Conservation (phyloP, 192 early-diverging fungal species). For the Linnemannia schmuckeri region DNA sequence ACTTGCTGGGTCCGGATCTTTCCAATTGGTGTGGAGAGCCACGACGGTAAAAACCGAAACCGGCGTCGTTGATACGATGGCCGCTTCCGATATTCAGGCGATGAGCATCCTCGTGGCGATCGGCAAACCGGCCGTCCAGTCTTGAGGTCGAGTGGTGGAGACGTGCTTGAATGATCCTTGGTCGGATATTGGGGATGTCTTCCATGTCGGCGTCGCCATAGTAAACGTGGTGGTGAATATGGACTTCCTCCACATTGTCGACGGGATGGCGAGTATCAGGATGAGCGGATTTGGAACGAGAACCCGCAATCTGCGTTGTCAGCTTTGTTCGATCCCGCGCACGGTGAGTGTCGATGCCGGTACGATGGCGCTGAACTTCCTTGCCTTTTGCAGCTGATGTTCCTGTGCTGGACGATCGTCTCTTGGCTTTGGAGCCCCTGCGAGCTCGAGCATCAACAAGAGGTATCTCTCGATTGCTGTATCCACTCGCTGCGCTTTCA, state of each 20-base stretch:
- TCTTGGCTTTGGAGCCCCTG: not conserved
- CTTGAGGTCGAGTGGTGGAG: not conserved
- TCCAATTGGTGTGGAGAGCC: not conserved
- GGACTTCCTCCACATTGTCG: slow-evolving; percentile 43
- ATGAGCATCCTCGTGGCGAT: slow-evolving; percentile 3
- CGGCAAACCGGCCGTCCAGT: not conserved
- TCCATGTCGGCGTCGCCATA: slow-evolving; percentile 17
- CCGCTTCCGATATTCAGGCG: slow-evolving; percentile 1
- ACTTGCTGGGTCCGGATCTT: not conserved
- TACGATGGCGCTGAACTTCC: not conserved
- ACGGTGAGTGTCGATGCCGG: not conserved
- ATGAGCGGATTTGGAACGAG: slow-evolving; percentile 19
- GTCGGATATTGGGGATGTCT: not conserved
- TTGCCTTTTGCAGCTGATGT: not conserved
- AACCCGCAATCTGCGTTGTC: not conserved
- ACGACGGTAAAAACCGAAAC: slow-evolving; percentile 2
- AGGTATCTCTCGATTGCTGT: not conserved
- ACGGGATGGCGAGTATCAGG: slow-evolving; percentile 1
- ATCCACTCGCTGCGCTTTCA: not conserved
- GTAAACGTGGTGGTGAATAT: slow-evolving; percentile 46
- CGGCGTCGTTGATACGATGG: not conserved
- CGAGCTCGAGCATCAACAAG: not conserved
- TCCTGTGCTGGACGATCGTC: not conserved
- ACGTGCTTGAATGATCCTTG: not conserved
- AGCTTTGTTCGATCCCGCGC: not conserved